Conservation (phyloP, 2,329 filamentous ascomycete genomes). For the Ophiostoma ulmi region DNA sequence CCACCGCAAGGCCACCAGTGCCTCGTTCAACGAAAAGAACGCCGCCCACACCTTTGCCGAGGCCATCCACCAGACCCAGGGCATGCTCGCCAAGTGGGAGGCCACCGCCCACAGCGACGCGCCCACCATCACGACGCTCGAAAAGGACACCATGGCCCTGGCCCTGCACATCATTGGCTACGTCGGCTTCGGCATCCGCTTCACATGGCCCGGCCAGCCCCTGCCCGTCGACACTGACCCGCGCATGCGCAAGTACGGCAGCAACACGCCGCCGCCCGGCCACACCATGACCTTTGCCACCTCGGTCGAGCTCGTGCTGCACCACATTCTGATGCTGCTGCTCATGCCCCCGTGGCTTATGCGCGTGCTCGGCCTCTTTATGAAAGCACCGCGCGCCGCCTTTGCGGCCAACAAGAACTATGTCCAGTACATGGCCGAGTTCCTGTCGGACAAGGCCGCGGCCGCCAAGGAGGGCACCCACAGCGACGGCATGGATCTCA, state of each 20-base stretch:
- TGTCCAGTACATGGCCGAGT: conserved; percentile 63
- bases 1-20: conserved; percentile 66
- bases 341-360: conserved; percentile 55
- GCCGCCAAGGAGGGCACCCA: conserved; percentile 33
- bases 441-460: conserved; percentile 57
- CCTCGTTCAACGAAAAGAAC: conserved; percentile 73
- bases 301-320: conserved; percentile 56
- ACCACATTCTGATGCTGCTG: conserved; percentile 59
- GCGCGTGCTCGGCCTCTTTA: conserved; percentile 43
- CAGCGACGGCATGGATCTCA: conserved; percentile 44
- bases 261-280: conserved; percentile 43
- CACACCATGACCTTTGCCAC: conserved; percentile 62
- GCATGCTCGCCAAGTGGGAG: conserved; percentile 55
- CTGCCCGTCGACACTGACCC: conserved; percentile 41
- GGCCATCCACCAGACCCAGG: conserved; percentile 56
- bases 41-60: conserved; percentile 60
- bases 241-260: conserved; percentile 46
- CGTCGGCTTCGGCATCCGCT: conserved; percentile 63
- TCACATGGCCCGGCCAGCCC: conserved; percentile 60
- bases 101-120: conserved; percentile 32
- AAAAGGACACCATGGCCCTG: conserved; percentile 61
- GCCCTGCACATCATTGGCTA: conserved; percentile 55
- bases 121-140: conserved; percentile 50
- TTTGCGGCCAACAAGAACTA: conserved; percentile 57
- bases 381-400: conserved; percentile 47